phyloP scores from a whole-genome alignment of 2,329 filamentous ascomycete genomes.

The Huntiella savannae region DNA sequence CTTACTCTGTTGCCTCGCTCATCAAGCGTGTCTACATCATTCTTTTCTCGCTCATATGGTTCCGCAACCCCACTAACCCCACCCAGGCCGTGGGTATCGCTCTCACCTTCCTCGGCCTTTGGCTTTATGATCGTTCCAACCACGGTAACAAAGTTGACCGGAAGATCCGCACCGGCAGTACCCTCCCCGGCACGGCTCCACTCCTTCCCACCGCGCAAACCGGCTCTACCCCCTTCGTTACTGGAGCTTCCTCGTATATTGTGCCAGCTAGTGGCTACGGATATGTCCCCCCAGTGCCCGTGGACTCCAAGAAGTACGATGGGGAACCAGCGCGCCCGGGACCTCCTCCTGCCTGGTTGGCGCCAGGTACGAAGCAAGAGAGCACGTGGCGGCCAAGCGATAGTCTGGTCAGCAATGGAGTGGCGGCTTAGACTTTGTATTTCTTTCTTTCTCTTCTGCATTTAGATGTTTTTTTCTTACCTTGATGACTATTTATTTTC shows the following conservation, averaged over 20 bases:
- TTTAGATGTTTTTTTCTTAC: slow-evolving; percentile 19
- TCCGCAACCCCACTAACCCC: slow-evolving; percentile 68
- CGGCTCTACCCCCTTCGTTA: neutral
- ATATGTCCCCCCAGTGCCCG: neutral
- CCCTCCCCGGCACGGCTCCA: slow-evolving; percentile 20
- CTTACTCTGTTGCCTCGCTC: slow-evolving; percentile 86
- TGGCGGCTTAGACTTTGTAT: slow-evolving; percentile 14
- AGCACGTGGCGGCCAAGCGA: slow-evolving; percentile 50
- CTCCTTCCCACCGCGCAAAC: slow-evolving; percentile 42
- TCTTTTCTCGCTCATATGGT: slow-evolving; percentile 87
- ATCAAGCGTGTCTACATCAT: slow-evolving; percentile 98
- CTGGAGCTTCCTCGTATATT: neutral
- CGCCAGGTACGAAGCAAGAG: slow-evolving; percentile 67
- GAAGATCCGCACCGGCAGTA: slow-evolving; percentile 47
- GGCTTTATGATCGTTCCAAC: slow-evolving; percentile 85
- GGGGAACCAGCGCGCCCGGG: slow-evolving; percentile 1
- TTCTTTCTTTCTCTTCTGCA: slow-evolving; percentile 11
- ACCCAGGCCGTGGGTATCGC: slow-evolving; percentile 70
- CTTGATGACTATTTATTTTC: slow-evolving; percentile 14
- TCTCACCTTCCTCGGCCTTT: slow-evolving; percentile 80
- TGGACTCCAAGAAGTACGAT: slow-evolving; percentile 3
- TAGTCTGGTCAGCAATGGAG: slow-evolving; percentile 1
- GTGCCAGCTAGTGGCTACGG: slow-evolving; percentile 5
- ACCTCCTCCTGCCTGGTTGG: slow-evolving; percentile 37
- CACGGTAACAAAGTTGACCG: slow-evolving; percentile 76